Conservation (phyloP, 805 yeast species). For the Wickerhamiella qilinensis region DNA sequence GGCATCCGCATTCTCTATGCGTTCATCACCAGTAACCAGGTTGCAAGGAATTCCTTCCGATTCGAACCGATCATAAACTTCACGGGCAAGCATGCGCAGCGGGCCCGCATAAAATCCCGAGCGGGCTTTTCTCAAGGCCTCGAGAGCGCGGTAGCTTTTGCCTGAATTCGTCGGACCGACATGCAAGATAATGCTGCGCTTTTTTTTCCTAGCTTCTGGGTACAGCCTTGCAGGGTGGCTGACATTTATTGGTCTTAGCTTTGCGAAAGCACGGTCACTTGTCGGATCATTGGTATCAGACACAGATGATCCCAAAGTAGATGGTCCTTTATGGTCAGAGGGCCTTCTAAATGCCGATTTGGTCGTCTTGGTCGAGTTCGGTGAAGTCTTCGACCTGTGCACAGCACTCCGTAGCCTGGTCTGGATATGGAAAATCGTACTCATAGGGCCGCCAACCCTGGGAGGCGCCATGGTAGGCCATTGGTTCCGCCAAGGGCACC, state of each 20-base stretch:
- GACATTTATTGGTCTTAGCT: slow-evolving; percentile 26
- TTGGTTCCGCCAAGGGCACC: too few species aligned
- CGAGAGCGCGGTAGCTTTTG: slow-evolving; percentile 71
- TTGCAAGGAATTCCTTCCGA: slow-evolving; percentile 56
- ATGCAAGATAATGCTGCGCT: slow-evolving; percentile 73
- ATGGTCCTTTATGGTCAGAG: too few species aligned
- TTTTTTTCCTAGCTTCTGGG: slow-evolving; percentile 68
- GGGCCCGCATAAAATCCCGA: slow-evolving; percentile 94
- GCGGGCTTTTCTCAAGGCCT: slow-evolving; percentile 44
- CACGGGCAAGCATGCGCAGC: slow-evolving; percentile 74
- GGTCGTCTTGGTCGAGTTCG: too few species aligned
- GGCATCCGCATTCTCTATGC: slow-evolving; percentile 47
- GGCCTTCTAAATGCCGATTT: too few species aligned
- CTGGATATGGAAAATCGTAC: too few species aligned
- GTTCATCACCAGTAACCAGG: slow-evolving; percentile 90
- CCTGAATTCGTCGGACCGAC: slow-evolving; percentile 98
- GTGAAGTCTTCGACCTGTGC: too few species aligned
- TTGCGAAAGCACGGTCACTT: too few species aligned
- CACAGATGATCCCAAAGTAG: too few species aligned
- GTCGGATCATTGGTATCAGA: too few species aligned
- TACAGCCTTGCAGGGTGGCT: slow-evolving; percentile 61
- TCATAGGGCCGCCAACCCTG: too few species aligned
- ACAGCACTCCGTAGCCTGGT: too few species aligned
- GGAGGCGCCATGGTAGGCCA: too few species aligned
- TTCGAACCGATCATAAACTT: slow-evolving; percentile 70